Base-by-base conservation (phyloP, 352 stramenopile species). In the Phytophthora uliginosa region DNA sequence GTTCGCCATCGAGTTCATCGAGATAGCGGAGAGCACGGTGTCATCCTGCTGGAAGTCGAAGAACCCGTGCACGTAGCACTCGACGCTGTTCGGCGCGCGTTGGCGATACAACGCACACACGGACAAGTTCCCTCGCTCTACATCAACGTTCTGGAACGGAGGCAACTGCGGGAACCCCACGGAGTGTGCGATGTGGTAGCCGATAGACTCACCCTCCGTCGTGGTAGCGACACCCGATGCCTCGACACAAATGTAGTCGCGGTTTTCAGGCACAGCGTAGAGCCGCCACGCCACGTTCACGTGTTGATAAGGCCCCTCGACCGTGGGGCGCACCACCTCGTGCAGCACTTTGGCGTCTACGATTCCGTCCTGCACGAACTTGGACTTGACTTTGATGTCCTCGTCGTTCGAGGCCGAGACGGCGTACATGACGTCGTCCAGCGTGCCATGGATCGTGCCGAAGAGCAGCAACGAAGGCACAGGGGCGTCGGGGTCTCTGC, bases 341-440 rank as follows among this genome's bases (percentile, higher is more conserved):
- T 58, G 36, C 45, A 79, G 53, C 42, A 76, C 63, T 42, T 76
- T 76, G 54, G 52, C 61, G 50, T 79, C 68, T 12, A 76, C 68
- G 31, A 74, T 71, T 10, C 68, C 72, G 58, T 90, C 82, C 18
- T 79, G 61, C 13, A 84, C 62, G 62, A 84, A 89, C 56, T 69
- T 69, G 40, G 61, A 79, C 31, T 75, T 77, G 34, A 87, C 34
- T 7, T 76, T 73, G 57, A 84, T 78, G 28, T 71, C 66, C 26
- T 73, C 71, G 52, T 74, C 69, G 34, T 73, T 74, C 7, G 72
- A 66, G 10, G 72, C 66, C 3, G 71, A 33, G 2, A 77, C 72
- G 1, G 74, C 82, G 63, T 84, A 89, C 77, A 87, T 79, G 56
- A 83, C 62, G 59, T 87, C 79, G 51, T 87, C 66, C 28, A 87